A percentile compares a stretch with the other conserved stretches of the same genome.
These are phyloP conservation scores for Cyclotella sp. DNA, from an alignment of 108 stramenopile species.

Conservation along the genomic window DNA sequence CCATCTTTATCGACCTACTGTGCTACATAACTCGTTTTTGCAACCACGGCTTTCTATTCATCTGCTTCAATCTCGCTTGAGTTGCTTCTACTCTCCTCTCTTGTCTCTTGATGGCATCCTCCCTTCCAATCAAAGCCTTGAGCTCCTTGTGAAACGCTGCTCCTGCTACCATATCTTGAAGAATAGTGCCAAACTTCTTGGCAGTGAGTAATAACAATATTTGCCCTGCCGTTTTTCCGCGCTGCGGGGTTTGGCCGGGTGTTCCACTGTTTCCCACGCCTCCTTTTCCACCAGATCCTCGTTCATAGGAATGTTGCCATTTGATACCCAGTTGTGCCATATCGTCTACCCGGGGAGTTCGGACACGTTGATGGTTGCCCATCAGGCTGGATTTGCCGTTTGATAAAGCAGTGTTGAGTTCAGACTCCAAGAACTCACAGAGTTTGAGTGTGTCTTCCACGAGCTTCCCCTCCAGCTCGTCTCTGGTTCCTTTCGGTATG, in stretches of 20 bases:
- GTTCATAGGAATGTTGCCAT: slow-evolving; percentile 90
- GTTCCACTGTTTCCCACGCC: slow-evolving; percentile 80
- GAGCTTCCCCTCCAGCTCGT: slow-evolving; percentile 82
- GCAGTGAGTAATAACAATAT: slow-evolving; percentile 79
- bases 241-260: slow-evolving; percentile 33
- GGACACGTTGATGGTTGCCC: slow-evolving; percentile 45
- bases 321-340: slow-evolving; percentile 85
- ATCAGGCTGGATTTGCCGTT: slow-evolving; percentile 21
- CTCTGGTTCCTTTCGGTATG: slow-evolving; percentile 71
- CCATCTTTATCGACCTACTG: neutral
- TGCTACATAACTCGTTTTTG: slow-evolving; percentile 59
- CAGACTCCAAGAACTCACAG: slow-evolving; percentile 75
- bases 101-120: slow-evolving; percentile 73
- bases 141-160: slow-evolving; percentile 87
- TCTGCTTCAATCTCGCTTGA: slow-evolving; percentile 79
- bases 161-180: slow-evolving; percentile 69
- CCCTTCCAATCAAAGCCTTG: slow-evolving; percentile 62
- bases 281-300: slow-evolving; percentile 87
- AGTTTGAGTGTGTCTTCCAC: slow-evolving; percentile 79
- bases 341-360: slow-evolving; percentile 79
- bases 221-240: slow-evolving; percentile 79
- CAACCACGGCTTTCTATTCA: slow-evolving; percentile 89
- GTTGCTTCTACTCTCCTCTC: slow-evolving; percentile 67
- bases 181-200: slow-evolving; percentile 72
- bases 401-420: slow-evolving; percentile 47